Percentiles rank a stretch among this genome's conserved stretches.
Evolutionary conservation across 169 alveolate genomes (phyloP).

Genomic region (Cyclospora cayetanensis): DNA sequence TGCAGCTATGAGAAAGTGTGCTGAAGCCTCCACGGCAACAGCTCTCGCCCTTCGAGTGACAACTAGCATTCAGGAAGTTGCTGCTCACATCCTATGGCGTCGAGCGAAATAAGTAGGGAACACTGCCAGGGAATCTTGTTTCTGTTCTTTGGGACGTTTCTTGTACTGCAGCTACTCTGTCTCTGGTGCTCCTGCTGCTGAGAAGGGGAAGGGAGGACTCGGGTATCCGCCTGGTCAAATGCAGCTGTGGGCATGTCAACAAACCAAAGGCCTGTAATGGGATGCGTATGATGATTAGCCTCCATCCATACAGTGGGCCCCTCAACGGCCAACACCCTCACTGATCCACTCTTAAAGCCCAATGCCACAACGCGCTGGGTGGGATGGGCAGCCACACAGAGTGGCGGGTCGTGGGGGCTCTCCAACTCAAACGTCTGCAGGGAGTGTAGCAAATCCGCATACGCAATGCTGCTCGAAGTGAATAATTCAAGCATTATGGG

Average conservation of each 20-base stretch:
- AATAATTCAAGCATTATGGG: not conserved
- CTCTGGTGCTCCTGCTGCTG: not conserved
- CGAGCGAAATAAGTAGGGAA: conserved; percentile 30
- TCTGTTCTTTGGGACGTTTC: not conserved
- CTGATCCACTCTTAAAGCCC: conserved; percentile 70
- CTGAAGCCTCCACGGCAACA: no score
- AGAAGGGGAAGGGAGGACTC: not conserved
- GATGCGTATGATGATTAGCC: conserved; percentile 63
- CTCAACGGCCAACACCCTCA: conserved; percentile 62
- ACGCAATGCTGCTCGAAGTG: not conserved
- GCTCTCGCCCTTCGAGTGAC: no score
- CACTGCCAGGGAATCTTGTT: not conserved
- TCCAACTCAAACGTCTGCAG: conserved; percentile 70
- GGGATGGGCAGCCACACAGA: conserved; percentile 68
- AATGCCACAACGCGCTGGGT: conserved; percentile 64
- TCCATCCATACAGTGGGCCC: conserved; percentile 70
- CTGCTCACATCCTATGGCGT: conserved; percentile 26
- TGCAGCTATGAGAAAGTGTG: no score
- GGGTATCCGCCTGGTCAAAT: conserved; percentile 1
- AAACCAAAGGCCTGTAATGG: conserved; percentile 44
- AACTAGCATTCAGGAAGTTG: not conserved
- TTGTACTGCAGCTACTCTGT: not conserved
- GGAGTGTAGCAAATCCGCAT: not conserved
- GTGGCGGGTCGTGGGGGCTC: conserved; percentile 58
- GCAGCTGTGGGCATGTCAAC: conserved; percentile 15